Evolutionary conservation across 164 flowering plant genomes (phyloP).

Genomic region (Hamamelis virginiana): DNA sequence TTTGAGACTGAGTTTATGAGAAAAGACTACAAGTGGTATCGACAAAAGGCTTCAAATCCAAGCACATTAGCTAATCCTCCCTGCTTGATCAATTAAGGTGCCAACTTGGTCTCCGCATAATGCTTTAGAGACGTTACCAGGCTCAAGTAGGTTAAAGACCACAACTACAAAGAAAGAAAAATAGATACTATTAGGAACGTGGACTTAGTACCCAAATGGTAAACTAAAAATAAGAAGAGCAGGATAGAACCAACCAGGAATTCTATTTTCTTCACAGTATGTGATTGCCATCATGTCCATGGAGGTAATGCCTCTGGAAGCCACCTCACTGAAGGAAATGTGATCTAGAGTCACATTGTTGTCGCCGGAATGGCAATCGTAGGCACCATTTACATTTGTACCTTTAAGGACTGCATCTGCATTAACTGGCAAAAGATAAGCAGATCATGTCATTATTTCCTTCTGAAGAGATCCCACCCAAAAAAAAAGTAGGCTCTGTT

Average conservation of each 20-base stretch:
- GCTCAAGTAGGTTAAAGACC: slow-evolving; percentile 24
- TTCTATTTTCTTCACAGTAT: slow-evolving; percentile 21
- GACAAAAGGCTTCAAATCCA: too few species aligned
- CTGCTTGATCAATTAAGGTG: slow-evolving; percentile 13
- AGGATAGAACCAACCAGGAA: slow-evolving; percentile 16
- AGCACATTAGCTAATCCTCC: slow-evolving; percentile 6
- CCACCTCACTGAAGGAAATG: slow-evolving; percentile 10
- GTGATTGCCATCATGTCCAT: slow-evolving; percentile 23
- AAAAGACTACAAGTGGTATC: too few species aligned
- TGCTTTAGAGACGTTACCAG: slow-evolving; percentile 22
- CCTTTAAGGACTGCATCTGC: slow-evolving; percentile 26
- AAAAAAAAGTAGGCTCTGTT: too few species aligned
- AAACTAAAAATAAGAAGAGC: neutral
- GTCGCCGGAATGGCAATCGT: slow-evolving; percentile 8
- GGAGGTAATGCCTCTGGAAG: slow-evolving; percentile 15
- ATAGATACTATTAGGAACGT: neutral
- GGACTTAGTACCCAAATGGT: neutral
- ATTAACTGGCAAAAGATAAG: slow-evolving; percentile 14
- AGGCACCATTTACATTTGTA: slow-evolving; percentile 13
- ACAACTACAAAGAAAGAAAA: slow-evolving; percentile 13
- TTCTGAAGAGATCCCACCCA: too few species aligned
- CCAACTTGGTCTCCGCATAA: slow-evolving; percentile 19
- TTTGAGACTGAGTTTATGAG: too few species aligned
- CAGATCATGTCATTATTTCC: too few species aligned
- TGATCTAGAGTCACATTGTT: neutral